Percentiles rank a stretch among this genome's conserved stretches.
Evolutionary conservation across 495 filamentous ascomycete genomes (phyloP).

Genomic region (Bryoglossum gracile): DNA sequence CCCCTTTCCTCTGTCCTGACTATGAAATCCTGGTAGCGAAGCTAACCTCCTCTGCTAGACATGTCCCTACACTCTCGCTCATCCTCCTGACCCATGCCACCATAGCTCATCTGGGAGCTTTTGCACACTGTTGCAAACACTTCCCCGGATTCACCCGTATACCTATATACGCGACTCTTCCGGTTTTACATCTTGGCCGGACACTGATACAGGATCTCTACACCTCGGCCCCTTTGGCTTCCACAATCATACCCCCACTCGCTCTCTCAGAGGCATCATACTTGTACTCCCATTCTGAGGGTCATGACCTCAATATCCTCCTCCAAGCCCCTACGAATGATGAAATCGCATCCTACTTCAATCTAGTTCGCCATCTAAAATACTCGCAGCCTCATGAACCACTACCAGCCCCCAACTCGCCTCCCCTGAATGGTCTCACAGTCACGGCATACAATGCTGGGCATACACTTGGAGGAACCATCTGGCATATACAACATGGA

Average conservation of each 20-base stretch:
- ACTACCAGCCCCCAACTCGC: conserved; percentile 74
- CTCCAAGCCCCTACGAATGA: conserved; percentile 74
- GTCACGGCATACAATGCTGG: conserved; percentile 96
- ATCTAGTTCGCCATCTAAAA: conserved; percentile 86
- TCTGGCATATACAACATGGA: conserved; percentile 98
- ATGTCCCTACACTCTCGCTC: conserved; percentile 82
- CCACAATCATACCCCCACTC: conserved; percentile 64
- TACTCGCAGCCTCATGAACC: conserved; percentile 95
- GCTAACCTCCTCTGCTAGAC: conserved; percentile 40
- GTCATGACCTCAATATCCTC: conserved; percentile 49
- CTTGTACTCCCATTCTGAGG: conserved; percentile 40
- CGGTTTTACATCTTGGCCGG: conserved; percentile 86
- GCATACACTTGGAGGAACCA: conserved; percentile 90
- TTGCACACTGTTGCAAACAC: conserved; percentile 94
- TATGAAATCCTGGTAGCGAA: background rate
- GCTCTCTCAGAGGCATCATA: conserved; percentile 62
- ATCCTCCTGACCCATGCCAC: conserved; percentile 95
- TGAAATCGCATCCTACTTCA: conserved; percentile 89
- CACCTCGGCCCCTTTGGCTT: conserved; percentile 76
- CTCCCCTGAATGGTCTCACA: conserved; percentile 82
- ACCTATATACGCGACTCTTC: conserved; percentile 91
- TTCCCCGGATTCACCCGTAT: conserved; percentile 87
- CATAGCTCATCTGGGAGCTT: conserved; percentile 81
- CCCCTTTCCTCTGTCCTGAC: conserved; percentile 10
- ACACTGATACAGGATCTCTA: conserved; percentile 91